A percentile compares a stretch with the other conserved stretches of the same genome.
Conservation (phyloP, 164 flowering plant genomes). For the Amborella trichopoda region DNA sequence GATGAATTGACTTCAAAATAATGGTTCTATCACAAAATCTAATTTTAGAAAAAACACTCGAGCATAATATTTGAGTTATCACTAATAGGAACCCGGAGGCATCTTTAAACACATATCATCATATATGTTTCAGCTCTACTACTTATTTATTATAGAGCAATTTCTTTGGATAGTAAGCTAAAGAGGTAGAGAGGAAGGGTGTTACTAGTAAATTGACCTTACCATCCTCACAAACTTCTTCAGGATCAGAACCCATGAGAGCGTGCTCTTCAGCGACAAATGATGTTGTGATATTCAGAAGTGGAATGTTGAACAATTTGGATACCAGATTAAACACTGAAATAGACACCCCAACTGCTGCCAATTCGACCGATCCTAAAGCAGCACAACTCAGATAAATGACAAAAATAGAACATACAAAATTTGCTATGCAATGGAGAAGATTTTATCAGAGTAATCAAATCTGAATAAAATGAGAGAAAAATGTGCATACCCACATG, state of each 20-base stretch:
- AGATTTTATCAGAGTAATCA: background rate
- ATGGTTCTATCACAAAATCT: too few species aligned
- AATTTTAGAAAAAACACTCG: too few species aligned
- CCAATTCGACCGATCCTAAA: slow-evolving; percentile 82
- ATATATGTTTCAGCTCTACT: too few species aligned
- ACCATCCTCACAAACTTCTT: too few species aligned
- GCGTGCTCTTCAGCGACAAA: slow-evolving; percentile 97
- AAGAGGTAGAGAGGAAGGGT: too few species aligned
- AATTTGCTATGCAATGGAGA: background rate
- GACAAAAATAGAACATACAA: background rate
- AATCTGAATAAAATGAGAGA: background rate
- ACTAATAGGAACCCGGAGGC: too few species aligned
- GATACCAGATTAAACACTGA: slow-evolving; percentile 89
- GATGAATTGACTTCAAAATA: too few species aligned
- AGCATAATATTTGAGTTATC: too few species aligned
- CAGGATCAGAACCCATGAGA: slow-evolving; percentile 10
- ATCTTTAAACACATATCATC: too few species aligned
- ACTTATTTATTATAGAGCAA: too few species aligned
- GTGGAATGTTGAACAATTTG: slow-evolving; percentile 81
- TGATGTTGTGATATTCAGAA: slow-evolving; percentile 88
- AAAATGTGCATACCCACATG: slow-evolving; percentile 42
- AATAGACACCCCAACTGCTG: slow-evolving; percentile 93
- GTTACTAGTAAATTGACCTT: slow-evolving; percentile 8
- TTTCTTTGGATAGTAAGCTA: too few species aligned
- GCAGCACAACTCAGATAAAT: background rate